A percentile compares a stretch with the other conserved stretches of the same genome.
Evolutionary conservation across 164 flowering plant genomes (phyloP).

Genomic region (Euptelea pleiosperma): DNA sequence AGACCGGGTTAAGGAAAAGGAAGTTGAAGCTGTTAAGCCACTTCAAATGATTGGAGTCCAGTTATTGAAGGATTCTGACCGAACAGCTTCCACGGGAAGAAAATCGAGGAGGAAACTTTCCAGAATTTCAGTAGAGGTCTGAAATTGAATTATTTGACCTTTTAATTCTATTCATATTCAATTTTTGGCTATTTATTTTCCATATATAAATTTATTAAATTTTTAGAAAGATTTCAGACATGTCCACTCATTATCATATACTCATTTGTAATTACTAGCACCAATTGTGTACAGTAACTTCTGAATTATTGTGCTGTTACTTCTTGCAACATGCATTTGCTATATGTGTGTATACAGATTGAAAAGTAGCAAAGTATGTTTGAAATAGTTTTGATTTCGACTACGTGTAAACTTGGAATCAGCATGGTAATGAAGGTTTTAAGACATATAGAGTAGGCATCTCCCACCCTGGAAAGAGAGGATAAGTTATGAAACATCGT

Average conservation of each 20-base stretch:
- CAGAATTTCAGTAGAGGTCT: slow-evolving; percentile 56
- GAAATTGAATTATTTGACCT: neutral
- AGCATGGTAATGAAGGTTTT: neutral
- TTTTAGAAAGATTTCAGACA: no score
- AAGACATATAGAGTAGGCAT: neutral
- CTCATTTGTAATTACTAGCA: no score
- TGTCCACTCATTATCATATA: no score
- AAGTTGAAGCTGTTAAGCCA: slow-evolving; percentile 67
- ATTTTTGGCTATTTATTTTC: neutral
- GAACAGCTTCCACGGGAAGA: slow-evolving; percentile 41
- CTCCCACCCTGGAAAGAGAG: neutral
- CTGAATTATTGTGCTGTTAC: no score
- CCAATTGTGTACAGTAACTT: no score
- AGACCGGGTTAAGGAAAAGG: slow-evolving; percentile 63
- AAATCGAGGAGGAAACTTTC: slow-evolving; percentile 55
- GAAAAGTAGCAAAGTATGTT: no score
- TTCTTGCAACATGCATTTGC: no score
- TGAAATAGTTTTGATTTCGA: no score
- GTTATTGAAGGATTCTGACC: slow-evolving; percentile 71
- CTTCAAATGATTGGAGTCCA: slow-evolving; percentile 97
- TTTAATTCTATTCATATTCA: neutral
- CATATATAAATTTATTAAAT: neutral
- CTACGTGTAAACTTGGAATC: neutral
- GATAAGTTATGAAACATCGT: neutral
- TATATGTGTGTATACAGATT: no score